Evolutionary conservation across 129 eudicot genomes (phyloP).

Genomic region (Lactuca sativa): DNA sequence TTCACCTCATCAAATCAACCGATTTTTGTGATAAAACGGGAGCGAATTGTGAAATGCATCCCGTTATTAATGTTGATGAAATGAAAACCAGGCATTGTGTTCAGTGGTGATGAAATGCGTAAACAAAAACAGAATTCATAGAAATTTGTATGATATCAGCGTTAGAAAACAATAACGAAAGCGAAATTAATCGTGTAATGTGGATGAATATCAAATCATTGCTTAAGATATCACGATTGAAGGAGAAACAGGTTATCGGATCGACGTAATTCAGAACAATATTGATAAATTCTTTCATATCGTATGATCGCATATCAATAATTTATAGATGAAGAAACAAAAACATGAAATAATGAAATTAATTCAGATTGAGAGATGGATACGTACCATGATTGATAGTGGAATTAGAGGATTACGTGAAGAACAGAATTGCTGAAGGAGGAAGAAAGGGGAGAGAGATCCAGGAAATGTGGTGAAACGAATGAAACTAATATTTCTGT

Average conservation of each 20-base stretch:
- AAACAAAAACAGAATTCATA: neutral
- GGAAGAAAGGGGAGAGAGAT: slow-evolving; percentile 32
- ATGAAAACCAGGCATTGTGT: neutral
- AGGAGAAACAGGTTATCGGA: neutral
- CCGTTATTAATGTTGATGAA: neutral
- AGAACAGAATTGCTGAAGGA: slow-evolving; percentile 15
- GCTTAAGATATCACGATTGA: neutral
- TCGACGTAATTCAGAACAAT: neutral
- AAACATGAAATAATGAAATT: neutral
- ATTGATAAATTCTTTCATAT: neutral
- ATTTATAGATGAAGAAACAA: neutral
- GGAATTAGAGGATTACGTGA: slow-evolving; percentile 17
- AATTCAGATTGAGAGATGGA: slow-evolving; percentile 12
- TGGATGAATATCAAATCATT: neutral
- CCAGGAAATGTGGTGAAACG: slow-evolving; percentile 45
- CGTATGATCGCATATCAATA: neutral
- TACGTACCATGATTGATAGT: slow-evolving; percentile 50
- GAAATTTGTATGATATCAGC: neutral
- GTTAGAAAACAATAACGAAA: neutral
- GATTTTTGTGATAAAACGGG: neutral
- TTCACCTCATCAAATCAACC: neutral
- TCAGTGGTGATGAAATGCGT: neutral
- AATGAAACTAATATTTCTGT: slow-evolving; percentile 34
- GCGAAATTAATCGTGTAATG: slow-evolving; percentile 12
- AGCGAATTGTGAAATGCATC: neutral